Percentiles rank a stretch among this genome's conserved stretches.
phyloP scores from a whole-genome alignment of 169 alveolate genomes.

The Plasmodium gonderi region DNA sequence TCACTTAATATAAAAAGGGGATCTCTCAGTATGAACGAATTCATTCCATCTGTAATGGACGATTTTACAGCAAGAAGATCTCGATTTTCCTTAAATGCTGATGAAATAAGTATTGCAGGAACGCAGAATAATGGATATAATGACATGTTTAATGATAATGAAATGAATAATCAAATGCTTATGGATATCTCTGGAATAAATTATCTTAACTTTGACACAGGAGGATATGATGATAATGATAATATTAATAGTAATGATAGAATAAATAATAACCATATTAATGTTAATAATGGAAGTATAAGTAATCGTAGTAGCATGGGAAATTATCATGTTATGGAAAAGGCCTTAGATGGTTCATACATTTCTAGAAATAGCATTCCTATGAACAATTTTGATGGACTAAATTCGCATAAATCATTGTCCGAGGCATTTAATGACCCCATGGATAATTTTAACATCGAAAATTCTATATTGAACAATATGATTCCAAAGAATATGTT shows the following conservation, averaged over 20 bases:
- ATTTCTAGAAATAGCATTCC: slow-evolving; percentile 67
- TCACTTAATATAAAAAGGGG: slow-evolving; percentile 73
- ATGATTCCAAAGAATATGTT: slow-evolving; percentile 73
- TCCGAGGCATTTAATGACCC: slow-evolving; percentile 49
- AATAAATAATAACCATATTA: neutral
- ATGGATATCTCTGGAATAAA: slow-evolving; percentile 57
- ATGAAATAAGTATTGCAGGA: slow-evolving; percentile 72
- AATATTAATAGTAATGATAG: neutral
- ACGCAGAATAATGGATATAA: slow-evolving; percentile 18
- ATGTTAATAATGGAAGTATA: neutral
- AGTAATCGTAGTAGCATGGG: neutral
- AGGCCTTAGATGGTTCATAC: slow-evolving; percentile 50
- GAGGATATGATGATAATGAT: neutral
- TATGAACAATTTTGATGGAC: slow-evolving; percentile 33
- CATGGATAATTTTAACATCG: slow-evolving; percentile 59
- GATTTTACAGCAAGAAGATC: slow-evolving; percentile 57
- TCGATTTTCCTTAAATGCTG: slow-evolving; percentile 63
- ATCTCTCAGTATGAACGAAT: slow-evolving; percentile 43
- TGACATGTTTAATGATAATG: slow-evolving; percentile 56
- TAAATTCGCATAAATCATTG: slow-evolving; percentile 25
- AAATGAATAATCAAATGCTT: slow-evolving; percentile 59
- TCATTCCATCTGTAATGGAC: slow-evolving; percentile 54
- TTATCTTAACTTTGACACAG: slow-evolving; percentile 18
- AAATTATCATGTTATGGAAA: slow-evolving; percentile 30
- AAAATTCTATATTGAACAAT: slow-evolving; percentile 60